phyloP scores from a whole-genome alignment of 75 land plant genomes.

The Ceratopteris richardii region DNA sequence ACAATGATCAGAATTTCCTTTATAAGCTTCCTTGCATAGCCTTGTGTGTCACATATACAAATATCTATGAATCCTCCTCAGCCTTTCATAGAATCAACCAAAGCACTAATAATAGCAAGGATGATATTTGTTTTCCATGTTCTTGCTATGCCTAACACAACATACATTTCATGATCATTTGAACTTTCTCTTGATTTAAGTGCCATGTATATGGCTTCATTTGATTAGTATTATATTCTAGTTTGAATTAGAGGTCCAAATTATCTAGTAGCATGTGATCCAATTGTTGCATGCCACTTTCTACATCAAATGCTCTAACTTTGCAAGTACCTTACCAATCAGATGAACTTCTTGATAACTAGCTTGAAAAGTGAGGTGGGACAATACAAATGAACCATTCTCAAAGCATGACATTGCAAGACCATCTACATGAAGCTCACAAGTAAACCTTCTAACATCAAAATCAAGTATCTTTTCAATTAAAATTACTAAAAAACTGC shows the following conservation, averaged over 20 bases:
- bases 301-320: conserved; percentile 6
- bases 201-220: conserved; percentile 56
- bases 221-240: conserved; percentile 76
- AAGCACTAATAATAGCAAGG: conserved; percentile 72
- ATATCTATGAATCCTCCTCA: neutral
- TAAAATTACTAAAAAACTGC: conserved; percentile 52
- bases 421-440: conserved; percentile 42
- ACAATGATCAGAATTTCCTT: conserved; percentile 58
- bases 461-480: conserved; percentile 87
- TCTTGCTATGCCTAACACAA: conserved; percentile 92
- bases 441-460: conserved; percentile 55
- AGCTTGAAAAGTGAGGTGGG: conserved; percentile 46
- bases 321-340: conserved; percentile 75
- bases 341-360: conserved; percentile 50
- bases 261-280: conserved; percentile 40
- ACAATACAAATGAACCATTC: conserved; percentile 79
- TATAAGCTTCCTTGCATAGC: conserved; percentile 13
- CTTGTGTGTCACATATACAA: neutral
- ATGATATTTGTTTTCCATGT: conserved; percentile 93
- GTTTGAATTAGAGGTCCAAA: conserved; percentile 38
- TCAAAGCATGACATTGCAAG: conserved; percentile 41
- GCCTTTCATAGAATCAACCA: conserved; percentile 34
- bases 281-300: conserved; percentile 9
- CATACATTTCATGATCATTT: conserved; percentile 44
- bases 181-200: conserved; percentile 21